Evolutionary conservation across 1,284 basidiomycete species (phyloP), one percentile per base, ranked within the genome.

Genomic region (Xanthoconium separans): DNA sequence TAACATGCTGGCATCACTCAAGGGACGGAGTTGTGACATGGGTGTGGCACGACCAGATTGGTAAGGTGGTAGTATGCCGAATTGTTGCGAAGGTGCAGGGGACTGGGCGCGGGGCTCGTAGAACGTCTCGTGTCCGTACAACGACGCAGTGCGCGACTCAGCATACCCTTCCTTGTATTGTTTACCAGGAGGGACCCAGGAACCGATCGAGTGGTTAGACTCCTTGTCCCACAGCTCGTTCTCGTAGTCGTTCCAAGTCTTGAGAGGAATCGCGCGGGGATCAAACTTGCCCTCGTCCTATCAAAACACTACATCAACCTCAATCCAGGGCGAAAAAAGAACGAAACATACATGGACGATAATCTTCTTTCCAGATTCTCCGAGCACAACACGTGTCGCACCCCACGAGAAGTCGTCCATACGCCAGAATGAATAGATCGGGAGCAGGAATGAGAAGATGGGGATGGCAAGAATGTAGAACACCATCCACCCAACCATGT

Each of bases 331-430:
- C 31, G 24, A 33, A 51, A 43, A 46, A n/a, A 16, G 48, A 37
- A 22, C 18, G 0, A 16, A 6, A 78, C 87, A 60, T 69, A 93
- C 91, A 71, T 98, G 96, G 51, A 98, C 86, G 59, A 98, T 87
- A 61, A 98, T 78, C 75, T 94, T 95, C 81, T 96, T 95, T 30
- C 95, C 96, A 55, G 87, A 83, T 74, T 99, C 96, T 62, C 95
- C 96, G 61, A 97, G 77, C 33, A 99, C 95, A 58, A 95, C 72
- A 84, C 92, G 91, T 20, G 95, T 97, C 45, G 83, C 82, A 83
- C 97, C 97, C 97, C 94, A 97, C 4, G 93, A 95, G 83, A 98
- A 98, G 74, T 97, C 94, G 74, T 98, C 96, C 95, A 98, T 98
- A 62, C 82, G 86, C 96, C 95, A 99, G 87, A 98, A 98, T 2